Evolutionary conservation across 129 eudicot species (phyloP), one percentile per base, ranked within the genome.

Genomic region (Flaveria brownii): DNA sequence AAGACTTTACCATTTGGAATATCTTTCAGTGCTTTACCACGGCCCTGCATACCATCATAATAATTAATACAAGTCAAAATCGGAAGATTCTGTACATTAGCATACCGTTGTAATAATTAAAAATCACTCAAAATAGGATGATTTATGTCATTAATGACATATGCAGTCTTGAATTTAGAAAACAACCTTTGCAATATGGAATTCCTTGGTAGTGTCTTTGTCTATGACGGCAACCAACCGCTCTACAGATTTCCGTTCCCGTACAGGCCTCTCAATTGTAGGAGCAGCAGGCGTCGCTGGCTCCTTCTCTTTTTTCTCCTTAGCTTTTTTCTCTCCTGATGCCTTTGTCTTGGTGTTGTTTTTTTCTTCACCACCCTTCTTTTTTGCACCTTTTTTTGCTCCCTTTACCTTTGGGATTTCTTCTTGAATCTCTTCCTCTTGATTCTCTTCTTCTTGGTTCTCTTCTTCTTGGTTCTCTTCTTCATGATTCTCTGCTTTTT

Each of bases 201-300:
- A 84, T 39, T 94, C 99, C 81, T 72, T 94, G 36, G 66, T 54
- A 62, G 90, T 72, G 51, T 94, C 97, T 82, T 80, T 87, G 67
- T 94, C 99, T 22, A 91, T 80, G 2, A 82, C 74, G 0, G 96
- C 94, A 71, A 94, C 99, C 85, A 94, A 84, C 70, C 99, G 85
- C 69, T 91, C 96, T 28, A 94, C 99, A 64, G 97, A 91, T 85
- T 94, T 94, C 55, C 99, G 78, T 75, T 91, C 96, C 8, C 99
- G 86, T 54, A 91, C 93, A 56, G 99, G 99, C 68, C 99, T 93
- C 6, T 94, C 92, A 47, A 73, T 82, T 64, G 85, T 75, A 42
- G 86, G 82, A 59, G 85, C 62, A 47, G 76, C 84, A 12, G 99
- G 96, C 47, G 97, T 91, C 70, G 86, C 84, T 5, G 85, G 96